Evolutionary conservation across 306 rosid genomes (phyloP), one percentile per base, ranked within the genome.

Genomic region (Trifolium dubium): DNA sequence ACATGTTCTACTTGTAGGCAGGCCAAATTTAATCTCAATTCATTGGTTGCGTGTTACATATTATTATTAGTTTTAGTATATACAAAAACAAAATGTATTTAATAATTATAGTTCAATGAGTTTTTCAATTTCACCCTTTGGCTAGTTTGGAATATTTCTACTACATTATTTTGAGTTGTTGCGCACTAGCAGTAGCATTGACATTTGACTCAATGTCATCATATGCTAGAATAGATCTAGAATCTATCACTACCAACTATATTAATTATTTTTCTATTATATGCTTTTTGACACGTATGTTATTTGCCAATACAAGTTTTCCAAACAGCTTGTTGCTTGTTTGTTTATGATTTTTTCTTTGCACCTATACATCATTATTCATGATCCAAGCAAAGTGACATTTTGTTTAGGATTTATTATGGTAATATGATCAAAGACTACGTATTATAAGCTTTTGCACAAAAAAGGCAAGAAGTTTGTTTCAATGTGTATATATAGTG

Each of bases 151-250:
- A 64, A 76, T 71, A 72, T 70, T 81, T 29, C 37, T 71, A 72
- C 67, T 81, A 58, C 37, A 58, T 28, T 54, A 58, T 60, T 76
- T 76, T 85, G 81, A 32, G 76, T 55, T 37, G 86, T 83, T 61
- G 75, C 83, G 79, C 82, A 74, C 69, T 71, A 40, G 73, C 62
- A 54, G 83, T 79, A 67, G 65, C 18, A 51, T 83, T 83, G 13
- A 83, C 43, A 64, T 79, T 79, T 31, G 83, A 81, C 5, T 77
- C 66, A 81, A 79, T 56, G 79, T 81, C 81, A 30, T 74, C 78
- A 30, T 81, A 75, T 84, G 78, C 64, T 9, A 70, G 37, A 51
- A 51, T 60, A 60, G 66, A 60, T 60, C 66, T 60, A 60, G 63
- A 28, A 10, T 23, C 14, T 5, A 60, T 60, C 12, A 31, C 66